Evolutionary conservation across 2,329 filamentous ascomycete genomes (phyloP).

Genomic region (Trichophaea hybrida): DNA sequence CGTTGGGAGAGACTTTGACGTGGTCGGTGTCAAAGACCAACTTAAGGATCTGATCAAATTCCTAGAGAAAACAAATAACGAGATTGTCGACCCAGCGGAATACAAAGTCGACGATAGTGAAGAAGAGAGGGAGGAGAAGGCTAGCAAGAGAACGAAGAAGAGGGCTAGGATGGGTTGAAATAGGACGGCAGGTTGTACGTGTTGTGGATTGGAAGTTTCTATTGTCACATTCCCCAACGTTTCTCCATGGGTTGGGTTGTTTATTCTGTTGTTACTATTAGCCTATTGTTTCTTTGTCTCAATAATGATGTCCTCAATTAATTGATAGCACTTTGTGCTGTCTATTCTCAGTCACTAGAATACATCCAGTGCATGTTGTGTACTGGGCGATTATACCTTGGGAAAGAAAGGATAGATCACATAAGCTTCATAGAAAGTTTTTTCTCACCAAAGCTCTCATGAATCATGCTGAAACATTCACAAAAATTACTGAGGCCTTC

Average conservation of each 20-base stretch:
- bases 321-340: background rate
- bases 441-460: background rate
- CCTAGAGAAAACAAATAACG: slow-evolving; percentile 6
- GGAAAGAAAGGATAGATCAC: background rate
- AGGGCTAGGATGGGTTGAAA: slow-evolving; percentile 6
- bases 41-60: slow-evolving; percentile 29
- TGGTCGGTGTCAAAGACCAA: slow-evolving; percentile 28
- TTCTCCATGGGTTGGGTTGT: background rate
- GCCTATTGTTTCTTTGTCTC: too few species aligned
- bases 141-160: slow-evolving; percentile 3
- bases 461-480: too few species aligned
- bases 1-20: slow-evolving; percentile 18
- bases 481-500: too few species aligned
- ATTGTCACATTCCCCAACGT: too few species aligned
- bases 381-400: background rate
- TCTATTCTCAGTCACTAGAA: background rate
- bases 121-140: slow-evolving; percentile 22
- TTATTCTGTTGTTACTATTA: background rate
- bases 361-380: background rate
- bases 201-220: background rate
- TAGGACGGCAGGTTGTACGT: background rate
- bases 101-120: slow-evolving; percentile 28
- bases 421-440: background rate
- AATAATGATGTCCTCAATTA: too few species aligned
- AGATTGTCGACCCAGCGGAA: slow-evolving; percentile 30